Percentiles rank a stretch among this genome's conserved stretches.
Evolutionary conservation across 192 early-diverging fungal species (phyloP).

Genomic region (Rhizophagus clarus): DNA sequence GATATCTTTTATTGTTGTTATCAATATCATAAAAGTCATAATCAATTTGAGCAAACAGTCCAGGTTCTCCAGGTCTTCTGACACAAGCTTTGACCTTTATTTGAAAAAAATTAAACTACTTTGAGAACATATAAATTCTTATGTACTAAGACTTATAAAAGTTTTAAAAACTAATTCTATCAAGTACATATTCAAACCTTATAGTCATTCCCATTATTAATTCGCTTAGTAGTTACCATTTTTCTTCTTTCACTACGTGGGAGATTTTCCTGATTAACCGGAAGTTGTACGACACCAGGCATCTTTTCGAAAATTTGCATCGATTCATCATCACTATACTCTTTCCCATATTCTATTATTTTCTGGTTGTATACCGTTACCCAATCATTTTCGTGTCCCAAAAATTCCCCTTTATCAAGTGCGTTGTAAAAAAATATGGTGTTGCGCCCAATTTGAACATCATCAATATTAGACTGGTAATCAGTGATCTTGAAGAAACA

Average conservation of each 20-base stretch:
- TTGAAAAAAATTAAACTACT: no score
- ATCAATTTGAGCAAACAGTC: no score
- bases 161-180: no score
- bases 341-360: not conserved
- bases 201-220: conserved; percentile 15
- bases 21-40: conserved; percentile 14
- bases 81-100: no score
- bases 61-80: no score
- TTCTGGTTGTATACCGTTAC: conserved; percentile 1
- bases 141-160: no score
- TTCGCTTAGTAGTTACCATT: conserved; percentile 9
- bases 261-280: conserved; percentile 7
- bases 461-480: not conserved
- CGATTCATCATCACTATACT: conserved; percentile 23
- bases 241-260: conserved; percentile 1
- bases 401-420: conserved; percentile 13
- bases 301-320: conserved; percentile 12
- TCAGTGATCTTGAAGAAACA: not conserved
- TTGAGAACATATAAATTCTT: no score
- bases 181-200: conserved; percentile 25
- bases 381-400: conserved; percentile 4
- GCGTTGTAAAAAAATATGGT: conserved; percentile 17
- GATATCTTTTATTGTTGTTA: conserved; percentile 26
- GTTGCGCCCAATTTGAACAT: conserved; percentile 10
- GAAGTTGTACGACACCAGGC: conserved; percentile 19